Evolutionary conservation across 2,329 filamentous ascomycete genomes (phyloP).

Genomic region (Sarocladiaceae sp.): DNA sequence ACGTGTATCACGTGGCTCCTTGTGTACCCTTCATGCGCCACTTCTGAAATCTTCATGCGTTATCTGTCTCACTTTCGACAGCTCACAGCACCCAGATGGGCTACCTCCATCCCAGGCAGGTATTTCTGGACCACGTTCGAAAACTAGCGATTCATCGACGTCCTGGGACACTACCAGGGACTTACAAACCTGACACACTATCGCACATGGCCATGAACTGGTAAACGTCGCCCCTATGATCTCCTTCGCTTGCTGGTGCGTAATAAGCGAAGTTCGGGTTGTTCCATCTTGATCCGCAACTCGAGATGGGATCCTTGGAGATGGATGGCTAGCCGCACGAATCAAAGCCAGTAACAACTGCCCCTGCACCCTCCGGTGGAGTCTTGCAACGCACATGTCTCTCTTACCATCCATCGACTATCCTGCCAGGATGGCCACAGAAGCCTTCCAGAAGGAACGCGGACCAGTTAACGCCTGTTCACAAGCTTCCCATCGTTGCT

Average conservation of each 20-base stretch:
- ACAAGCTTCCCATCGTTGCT: not conserved
- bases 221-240: not conserved
- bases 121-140: no score
- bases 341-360: not conserved
- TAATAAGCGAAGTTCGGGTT: not conserved
- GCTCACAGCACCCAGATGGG: no score
- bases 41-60: no score
- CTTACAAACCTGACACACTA: no score
- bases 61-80: no score
- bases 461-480: no score
- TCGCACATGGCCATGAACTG: no score
- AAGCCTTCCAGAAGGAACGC: conserved; percentile 2
- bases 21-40: no score
- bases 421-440: not conserved
- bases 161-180: no score
- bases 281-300: not conserved
- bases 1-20: no score
- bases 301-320: not conserved
- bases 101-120: no score
- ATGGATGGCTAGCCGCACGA: not conserved
- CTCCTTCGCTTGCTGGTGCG: not conserved
- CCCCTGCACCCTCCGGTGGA: not conserved
- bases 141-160: no score
- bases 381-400: not conserved
- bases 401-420: not conserved